Conservation (phyloP, 2,329 filamentous ascomycete genomes). For the Diaporthe nobilis region DNA sequence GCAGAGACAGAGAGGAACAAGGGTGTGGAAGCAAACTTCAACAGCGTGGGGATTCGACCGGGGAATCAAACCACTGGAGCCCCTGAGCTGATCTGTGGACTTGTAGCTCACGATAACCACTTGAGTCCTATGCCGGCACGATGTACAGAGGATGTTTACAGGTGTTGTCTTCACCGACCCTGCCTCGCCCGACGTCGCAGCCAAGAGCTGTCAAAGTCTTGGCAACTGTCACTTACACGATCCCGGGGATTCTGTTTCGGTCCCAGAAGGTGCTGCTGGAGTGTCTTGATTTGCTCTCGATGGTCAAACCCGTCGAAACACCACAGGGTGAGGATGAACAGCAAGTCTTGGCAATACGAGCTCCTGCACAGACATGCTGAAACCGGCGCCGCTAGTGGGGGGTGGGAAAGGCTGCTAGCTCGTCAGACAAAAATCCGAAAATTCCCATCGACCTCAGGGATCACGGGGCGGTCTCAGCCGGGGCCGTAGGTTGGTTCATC, state of each 20-base stretch:
- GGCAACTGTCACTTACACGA: constrained; percentile 9
- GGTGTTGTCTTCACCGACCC: background rate
- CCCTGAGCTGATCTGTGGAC: background rate
- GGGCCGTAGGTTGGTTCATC: constrained; percentile 29
- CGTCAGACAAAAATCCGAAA: constrained; percentile 17
- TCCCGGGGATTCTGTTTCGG: background rate
- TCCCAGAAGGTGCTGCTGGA: background rate
- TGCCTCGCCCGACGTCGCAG: background rate
- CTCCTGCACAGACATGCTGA: constrained; percentile 33
- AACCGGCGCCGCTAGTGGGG: constrained; percentile 15
- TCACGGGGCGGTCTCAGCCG: constrained; percentile 26
- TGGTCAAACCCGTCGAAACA: constrained; percentile 25
- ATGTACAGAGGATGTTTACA: background rate
- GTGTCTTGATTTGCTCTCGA: constrained; percentile 25
- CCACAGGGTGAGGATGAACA: constrained; percentile 19
- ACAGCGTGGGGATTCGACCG: no score
- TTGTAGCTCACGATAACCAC: background rate
- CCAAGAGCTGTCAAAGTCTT: constrained; percentile 39
- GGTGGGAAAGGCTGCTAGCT: constrained; percentile 21
- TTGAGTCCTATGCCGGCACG: background rate
- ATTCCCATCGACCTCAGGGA: constrained; percentile 7
- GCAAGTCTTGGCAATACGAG: constrained; percentile 33
- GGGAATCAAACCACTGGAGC: background rate
- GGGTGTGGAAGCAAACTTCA: no score
- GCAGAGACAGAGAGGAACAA: background rate